Conservation (phyloP, 805 yeast genomes). For the Pichia occidentalis region DNA sequence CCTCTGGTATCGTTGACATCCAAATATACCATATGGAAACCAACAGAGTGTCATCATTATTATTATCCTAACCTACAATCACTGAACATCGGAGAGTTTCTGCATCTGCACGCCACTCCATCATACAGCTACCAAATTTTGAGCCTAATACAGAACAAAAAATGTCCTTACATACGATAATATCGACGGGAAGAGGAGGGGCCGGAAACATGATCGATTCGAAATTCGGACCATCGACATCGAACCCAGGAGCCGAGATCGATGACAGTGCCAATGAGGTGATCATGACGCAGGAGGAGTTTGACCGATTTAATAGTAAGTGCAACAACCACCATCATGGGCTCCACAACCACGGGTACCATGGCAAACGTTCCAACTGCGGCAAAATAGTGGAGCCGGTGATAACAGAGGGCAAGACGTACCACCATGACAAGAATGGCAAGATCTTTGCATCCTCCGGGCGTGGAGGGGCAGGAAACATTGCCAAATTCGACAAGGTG, state of each 20-base stretch:
- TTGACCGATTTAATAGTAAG: not conserved
- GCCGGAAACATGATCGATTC: slow-evolving; percentile 29
- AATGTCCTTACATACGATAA: slow-evolving; percentile 19
- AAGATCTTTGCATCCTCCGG: slow-evolving; percentile 43
- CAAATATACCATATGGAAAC: no score
- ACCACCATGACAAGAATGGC: slow-evolving; percentile 27
- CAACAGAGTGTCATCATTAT: no score
- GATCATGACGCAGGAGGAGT: slow-evolving; percentile 16
- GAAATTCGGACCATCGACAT: not conserved
- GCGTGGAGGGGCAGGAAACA: slow-evolving; percentile 53
- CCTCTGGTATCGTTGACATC: no score
- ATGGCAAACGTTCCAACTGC: not conserved
- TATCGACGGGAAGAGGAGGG: slow-evolving; percentile 33
- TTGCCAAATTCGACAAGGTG: slow-evolving; percentile 32
- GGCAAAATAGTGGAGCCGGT: not conserved
- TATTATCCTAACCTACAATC: no score
- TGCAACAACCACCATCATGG: not conserved
- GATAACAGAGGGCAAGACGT: slow-evolving; percentile 12
- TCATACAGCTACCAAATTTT: no score
- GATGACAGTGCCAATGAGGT: slow-evolving; percentile 21
- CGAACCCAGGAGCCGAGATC: not conserved
- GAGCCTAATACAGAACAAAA: no score
- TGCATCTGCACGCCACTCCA: no score
- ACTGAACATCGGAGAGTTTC: no score
- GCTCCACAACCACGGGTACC: not conserved